Evolutionary conservation across 2,329 filamentous ascomycete species (phyloP), one percentile per base, ranked within the genome.

Genomic region (Fusarium sp.): DNA sequence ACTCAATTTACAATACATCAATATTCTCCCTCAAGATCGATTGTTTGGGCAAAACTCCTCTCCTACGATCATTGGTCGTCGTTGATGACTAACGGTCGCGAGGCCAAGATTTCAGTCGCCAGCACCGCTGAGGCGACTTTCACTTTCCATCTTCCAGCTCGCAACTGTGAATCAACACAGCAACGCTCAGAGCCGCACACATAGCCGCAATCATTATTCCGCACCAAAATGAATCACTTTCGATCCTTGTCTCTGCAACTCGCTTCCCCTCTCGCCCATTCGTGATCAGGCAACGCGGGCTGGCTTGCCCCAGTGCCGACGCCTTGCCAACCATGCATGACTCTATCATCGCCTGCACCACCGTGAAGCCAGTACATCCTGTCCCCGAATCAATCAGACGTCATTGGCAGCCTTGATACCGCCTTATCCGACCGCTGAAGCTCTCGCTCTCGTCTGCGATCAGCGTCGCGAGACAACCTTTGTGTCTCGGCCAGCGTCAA

Each of bases 381-480:
- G 8, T 10, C 9, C 25, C 17, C 20, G 36, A 42, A 22, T 15
- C 10, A n/a, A 42, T 13, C 11, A 5, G 6, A 4, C 20, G 11
- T 4, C 25, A 18, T 15, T n/a, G 18, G 1, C 5, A 22, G 25
- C 11, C 20, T 14, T 18, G 25, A 42, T 10, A 0, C 1, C 10
- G 36, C 4, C 4, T 22, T 31, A 4, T 22, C 11, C 18, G 36
- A 18, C 20, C 7, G 7, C 3, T 29, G 18, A 29, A 14, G 11
- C 9, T 22, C 4, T 3, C 15, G 3, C 20, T 7, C 20, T 18
- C 9, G 14, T 1, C 4, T 22, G 7, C 33, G 17, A n/a, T 13
- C 7, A 7, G 15, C 36, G 7, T 18, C 36, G 29, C 14, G 15
- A 18, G 20, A 22, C 20, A 22, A 14, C 25, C 5, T 54, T 27